phyloP scores from a whole-genome alignment of 306 rosid species.

The Benincasa hispida region DNA sequence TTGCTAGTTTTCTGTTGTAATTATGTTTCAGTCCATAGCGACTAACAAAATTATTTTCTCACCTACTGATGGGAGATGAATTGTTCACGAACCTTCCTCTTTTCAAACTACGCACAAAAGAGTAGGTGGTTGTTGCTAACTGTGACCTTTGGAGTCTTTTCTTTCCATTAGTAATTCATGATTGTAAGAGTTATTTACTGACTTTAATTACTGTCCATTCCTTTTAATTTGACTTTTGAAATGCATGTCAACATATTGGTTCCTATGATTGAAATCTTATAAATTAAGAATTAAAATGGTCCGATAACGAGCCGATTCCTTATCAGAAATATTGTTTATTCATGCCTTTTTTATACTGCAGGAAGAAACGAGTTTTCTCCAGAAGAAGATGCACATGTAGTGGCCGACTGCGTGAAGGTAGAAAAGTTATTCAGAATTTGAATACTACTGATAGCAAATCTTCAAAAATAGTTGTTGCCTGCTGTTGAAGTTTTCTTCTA shows the following conservation, averaged over 20 bases:
- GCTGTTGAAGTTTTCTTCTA: conserved; percentile 5
- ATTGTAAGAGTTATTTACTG: neutral
- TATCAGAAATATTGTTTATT: conserved; percentile 16
- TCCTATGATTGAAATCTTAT: neutral
- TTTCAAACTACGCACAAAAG: neutral
- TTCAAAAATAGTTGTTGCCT: conserved; percentile 13
- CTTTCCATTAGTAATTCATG: neutral
- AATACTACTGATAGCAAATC: neutral
- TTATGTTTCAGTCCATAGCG: neutral
- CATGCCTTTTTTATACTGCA: conserved; percentile 32
- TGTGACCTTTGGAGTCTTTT: neutral
- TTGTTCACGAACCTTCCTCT: neutral
- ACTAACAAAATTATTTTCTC: neutral
- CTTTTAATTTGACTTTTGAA: conserved; percentile 1
- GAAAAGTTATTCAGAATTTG: conserved; percentile 2
- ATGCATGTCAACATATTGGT: neutral
- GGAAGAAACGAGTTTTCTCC: conserved; percentile 80
- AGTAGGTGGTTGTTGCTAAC: neutral
- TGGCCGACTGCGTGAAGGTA: conserved; percentile 94
- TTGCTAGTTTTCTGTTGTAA: neutral
- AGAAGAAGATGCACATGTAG: conserved; percentile 79
- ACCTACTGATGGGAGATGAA: neutral
- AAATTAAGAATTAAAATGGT: neutral
- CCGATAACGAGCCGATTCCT: neutral
- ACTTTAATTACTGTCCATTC: neutral